A percentile compares a stretch with the other conserved stretches of the same genome.
These are phyloP conservation scores for Harrya chromipes DNA, from an alignment of 768 basidiomycete genomes.

Conservation along the genomic window DNA sequence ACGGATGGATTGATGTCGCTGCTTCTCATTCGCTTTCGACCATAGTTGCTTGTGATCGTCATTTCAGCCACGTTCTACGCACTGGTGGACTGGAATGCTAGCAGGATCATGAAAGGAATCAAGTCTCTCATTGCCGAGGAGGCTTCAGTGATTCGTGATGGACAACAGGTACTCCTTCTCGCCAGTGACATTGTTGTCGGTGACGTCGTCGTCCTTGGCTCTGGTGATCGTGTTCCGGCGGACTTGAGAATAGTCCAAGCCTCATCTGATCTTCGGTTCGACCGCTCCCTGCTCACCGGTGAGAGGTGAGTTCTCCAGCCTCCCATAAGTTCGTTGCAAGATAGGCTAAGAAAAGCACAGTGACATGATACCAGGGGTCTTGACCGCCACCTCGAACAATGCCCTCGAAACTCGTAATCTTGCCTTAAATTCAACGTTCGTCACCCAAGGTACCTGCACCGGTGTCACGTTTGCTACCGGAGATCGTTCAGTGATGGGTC, in stretches of 20 bases:
- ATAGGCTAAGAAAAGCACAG: slow-evolving; percentile 19
- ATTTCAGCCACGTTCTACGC: slow-evolving; percentile 46
- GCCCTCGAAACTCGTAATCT: slow-evolving; percentile 46
- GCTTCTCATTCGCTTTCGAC: background rate
- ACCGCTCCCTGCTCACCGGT: slow-evolving; percentile 49
- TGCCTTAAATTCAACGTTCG: slow-evolving; percentile 44
- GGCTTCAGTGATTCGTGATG: slow-evolving; percentile 51
- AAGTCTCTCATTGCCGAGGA: slow-evolving; percentile 57
- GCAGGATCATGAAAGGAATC: slow-evolving; percentile 49
- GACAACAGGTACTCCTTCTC: slow-evolving; percentile 41
- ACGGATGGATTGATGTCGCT: background rate
- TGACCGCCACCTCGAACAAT: slow-evolving; percentile 46
- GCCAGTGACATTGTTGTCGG: slow-evolving; percentile 56
- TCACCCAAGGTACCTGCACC: slow-evolving; percentile 39
- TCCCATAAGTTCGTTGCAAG: background rate
- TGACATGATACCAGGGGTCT: slow-evolving; percentile 41
- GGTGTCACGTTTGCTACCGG: slow-evolving; percentile 42
- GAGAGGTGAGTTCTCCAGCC: slow-evolving; percentile 32
- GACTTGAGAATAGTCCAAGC: slow-evolving; percentile 52
- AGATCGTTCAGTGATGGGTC: slow-evolving; percentile 45
- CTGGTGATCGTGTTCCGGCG: slow-evolving; percentile 58
- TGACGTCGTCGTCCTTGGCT: slow-evolving; percentile 46
- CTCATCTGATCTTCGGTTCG: slow-evolving; percentile 48
- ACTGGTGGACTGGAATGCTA: slow-evolving; percentile 46
- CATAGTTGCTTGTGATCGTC: slow-evolving; percentile 38